A percentile compares a stretch with the other conserved stretches of the same genome.
Conservation (phyloP, 345 rosid genomes). For the Salix purpurea region DNA sequence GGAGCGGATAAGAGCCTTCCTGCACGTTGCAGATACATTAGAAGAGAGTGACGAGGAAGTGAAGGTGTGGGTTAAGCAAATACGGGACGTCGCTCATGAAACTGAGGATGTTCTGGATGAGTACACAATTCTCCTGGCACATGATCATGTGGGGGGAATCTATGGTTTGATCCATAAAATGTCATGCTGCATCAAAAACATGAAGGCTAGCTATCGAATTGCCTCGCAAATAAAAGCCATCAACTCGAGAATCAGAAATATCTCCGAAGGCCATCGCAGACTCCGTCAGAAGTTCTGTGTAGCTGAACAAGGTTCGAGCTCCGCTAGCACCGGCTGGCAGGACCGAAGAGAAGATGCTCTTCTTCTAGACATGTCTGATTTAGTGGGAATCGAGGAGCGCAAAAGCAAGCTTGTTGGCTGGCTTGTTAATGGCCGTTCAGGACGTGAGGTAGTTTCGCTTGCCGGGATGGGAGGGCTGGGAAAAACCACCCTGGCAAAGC, state of each 20-base stretch:
- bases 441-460: slow-evolving; percentile 1
- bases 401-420: slow-evolving; percentile 6
- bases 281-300: neutral
- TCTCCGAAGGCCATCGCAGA: slow-evolving; percentile 8
- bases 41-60: slow-evolving; percentile 11
- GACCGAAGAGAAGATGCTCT: slow-evolving; percentile 4
- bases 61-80: slow-evolving; percentile 25
- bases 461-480: slow-evolving; percentile 22
- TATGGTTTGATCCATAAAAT: neutral
- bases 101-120: slow-evolving; percentile 25
- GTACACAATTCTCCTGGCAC: neutral
- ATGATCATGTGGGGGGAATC: slow-evolving; percentile 2
- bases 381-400: slow-evolving; percentile 26
- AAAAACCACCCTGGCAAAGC: slow-evolving; percentile 14
- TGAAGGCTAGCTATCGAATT: slow-evolving; percentile 1
- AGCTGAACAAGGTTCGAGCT: neutral
- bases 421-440: slow-evolving; percentile 13
- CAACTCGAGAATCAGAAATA: slow-evolving; percentile 4
- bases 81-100: slow-evolving; percentile 26
- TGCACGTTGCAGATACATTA: slow-evolving; percentile 20
- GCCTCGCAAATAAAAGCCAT: slow-evolving; percentile 1
- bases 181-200: neutral
- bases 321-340: neutral
- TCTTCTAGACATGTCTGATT: slow-evolving; percentile 6
- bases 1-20: slow-evolving; percentile 26